Base-by-base conservation (phyloP, 225 moss, liverwort and hornwort genomes). In the Sphagnum contortum region DNA sequence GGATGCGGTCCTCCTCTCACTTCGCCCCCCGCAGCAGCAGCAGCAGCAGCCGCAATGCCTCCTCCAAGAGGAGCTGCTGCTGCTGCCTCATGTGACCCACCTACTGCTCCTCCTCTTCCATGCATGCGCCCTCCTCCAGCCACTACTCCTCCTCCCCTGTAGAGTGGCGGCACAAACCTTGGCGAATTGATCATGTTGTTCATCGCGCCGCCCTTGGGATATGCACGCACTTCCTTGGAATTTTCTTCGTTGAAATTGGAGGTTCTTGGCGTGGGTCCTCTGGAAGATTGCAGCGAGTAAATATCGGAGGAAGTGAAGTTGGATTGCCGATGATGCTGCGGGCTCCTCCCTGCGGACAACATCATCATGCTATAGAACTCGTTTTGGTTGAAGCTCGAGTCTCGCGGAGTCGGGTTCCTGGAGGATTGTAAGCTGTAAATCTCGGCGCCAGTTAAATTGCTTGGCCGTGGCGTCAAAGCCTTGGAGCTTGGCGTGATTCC, bases 221-320 rank as follows among this genome's bases (percentile, higher is more conserved):
- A 84, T 2, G 79, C 56, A 48, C 92, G 88, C 44, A 92, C 69
- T 51, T 96, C 96, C 65, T 84, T 90, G 4, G 87, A 91, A 60
- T 85, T 87, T 47, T 98, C 98, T 66, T 98, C 98, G 50, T 91
- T 93, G 70, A 93, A 93, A 55, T 98, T 98, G 1, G 91, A 91
- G 4, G 89, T 89, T 50, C 98, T 75, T 0, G 98, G 98, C 4
- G 98, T 98, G 4, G 93, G 98, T 2, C 91, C 93, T 48, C 98
- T 64, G 5, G 93, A 98, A 12, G 93, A 93, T 61, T 98, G 93
- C 50, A 98, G 78, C 47, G 98, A 98, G 72, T 98, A 98, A 2
- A 91, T 84, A 63, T 93, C 98, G 2, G 91, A 91, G 3, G 89
- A 86, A 48, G 89, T 90, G 75, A 93, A 91, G 77, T 98, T 93